Evolutionary conservation across 1,139 yeast genomes (phyloP).

Genomic region (Taphrina deformans): DNA sequence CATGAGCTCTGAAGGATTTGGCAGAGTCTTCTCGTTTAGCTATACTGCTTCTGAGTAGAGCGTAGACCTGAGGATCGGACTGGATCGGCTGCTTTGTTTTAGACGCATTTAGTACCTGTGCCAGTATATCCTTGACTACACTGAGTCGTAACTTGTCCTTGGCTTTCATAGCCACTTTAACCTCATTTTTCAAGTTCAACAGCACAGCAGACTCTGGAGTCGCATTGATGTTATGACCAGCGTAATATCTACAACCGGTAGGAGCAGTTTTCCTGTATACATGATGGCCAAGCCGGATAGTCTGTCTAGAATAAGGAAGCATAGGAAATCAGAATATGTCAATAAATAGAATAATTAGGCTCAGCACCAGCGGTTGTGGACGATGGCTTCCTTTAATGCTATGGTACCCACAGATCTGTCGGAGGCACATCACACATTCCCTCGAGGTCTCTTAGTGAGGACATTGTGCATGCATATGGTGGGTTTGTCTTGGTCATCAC

Average conservation of each 20-base stretch:
- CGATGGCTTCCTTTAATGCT: too few relatives aligned
- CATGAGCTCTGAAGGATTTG: constrained; percentile 25
- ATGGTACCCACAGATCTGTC: too few relatives aligned
- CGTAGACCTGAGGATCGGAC: constrained; percentile 22
- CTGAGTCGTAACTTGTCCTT: constrained; percentile 22
- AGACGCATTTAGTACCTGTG: constrained; percentile 30
- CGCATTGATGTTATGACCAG: constrained; percentile 16
- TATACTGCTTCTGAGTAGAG: constrained; percentile 21
- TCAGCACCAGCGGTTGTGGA: too few relatives aligned
- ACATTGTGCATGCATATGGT: too few relatives aligned
- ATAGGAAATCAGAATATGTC: too few relatives aligned
- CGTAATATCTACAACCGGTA: not conserved
- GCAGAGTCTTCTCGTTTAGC: constrained; percentile 31
- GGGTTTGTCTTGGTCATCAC: too few relatives aligned
- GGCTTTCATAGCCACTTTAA: constrained; percentile 26
- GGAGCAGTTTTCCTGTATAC: not conserved
- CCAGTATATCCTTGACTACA: constrained; percentile 30
- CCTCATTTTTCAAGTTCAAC: constrained; percentile 20
- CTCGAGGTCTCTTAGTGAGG: too few relatives aligned
- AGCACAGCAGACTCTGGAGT: constrained; percentile 21
- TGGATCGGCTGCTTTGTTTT: constrained; percentile 29
- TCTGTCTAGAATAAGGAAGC: not conserved
- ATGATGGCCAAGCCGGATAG: not conserved
- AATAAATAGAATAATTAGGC: too few relatives aligned
- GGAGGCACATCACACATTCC: too few relatives aligned